phyloP scores from a whole-genome alignment of 2,329 filamentous ascomycete genomes.

The Lasiodiplodia sp. region DNA sequence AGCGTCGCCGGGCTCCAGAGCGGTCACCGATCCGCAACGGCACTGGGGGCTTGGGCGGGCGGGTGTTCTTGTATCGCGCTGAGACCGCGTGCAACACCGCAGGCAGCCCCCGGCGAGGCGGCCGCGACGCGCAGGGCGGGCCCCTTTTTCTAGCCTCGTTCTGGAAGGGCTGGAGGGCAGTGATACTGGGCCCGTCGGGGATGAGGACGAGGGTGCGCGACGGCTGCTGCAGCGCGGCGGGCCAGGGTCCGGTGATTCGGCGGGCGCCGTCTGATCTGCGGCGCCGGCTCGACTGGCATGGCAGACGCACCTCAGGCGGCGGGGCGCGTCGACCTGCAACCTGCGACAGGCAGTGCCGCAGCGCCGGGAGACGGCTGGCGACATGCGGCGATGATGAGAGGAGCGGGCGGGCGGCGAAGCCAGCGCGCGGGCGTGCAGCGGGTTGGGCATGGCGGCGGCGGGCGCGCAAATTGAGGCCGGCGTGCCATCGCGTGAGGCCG shows the following conservation, averaged over 20 bases:
- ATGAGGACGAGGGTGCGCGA: slow-evolving; percentile 40
- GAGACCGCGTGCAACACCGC: slow-evolving; percentile 31
- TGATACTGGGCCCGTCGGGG: slow-evolving; percentile 32
- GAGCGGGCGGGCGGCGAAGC: background rate
- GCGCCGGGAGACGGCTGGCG: slow-evolving; percentile 8
- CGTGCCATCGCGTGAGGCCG: slow-evolving; percentile 27
- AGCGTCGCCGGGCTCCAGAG: background rate
- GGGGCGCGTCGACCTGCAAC: slow-evolving; percentile 12
- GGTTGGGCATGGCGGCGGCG: slow-evolving; percentile 9
- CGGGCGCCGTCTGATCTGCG: slow-evolving; percentile 27
- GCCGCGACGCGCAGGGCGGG: slow-evolving; percentile 36
- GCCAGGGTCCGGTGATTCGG: slow-evolving; percentile 28
- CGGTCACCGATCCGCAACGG: background rate
- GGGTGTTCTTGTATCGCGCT: slow-evolving; percentile 31
- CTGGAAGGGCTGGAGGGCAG: slow-evolving; percentile 47
- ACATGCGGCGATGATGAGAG: background rate
- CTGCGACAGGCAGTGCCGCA: slow-evolving; percentile 25
- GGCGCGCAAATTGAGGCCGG: slow-evolving; percentile 28
- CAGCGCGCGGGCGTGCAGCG: slow-evolving; percentile 5
- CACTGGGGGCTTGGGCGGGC: slow-evolving; percentile 5
- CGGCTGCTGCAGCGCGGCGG: slow-evolving; percentile 31
- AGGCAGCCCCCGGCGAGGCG: slow-evolving; percentile 33
- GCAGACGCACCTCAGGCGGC: slow-evolving; percentile 2
- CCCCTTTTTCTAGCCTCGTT: slow-evolving; percentile 44
- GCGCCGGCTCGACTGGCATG: slow-evolving; percentile 25